Base-by-base conservation (phyloP, 2,329 filamentous ascomycete species). In the Dactylellina cionopaga region DNA sequence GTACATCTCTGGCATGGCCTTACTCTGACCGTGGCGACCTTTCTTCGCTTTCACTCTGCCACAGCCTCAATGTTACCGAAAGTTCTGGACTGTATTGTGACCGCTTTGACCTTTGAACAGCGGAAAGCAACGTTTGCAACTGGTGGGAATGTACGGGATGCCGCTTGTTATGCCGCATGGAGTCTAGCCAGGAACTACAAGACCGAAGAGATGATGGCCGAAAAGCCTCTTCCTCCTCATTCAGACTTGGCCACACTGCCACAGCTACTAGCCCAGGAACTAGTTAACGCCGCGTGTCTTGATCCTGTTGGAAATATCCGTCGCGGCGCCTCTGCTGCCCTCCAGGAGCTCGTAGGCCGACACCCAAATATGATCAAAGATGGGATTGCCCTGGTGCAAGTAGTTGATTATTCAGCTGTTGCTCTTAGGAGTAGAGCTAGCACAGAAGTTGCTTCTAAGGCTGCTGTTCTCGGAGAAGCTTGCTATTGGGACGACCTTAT, bases 141-240 rank as follows among this genome's bases (percentile, higher is more conserved):
- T 9, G 95, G 95, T 1, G 90, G 91, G 1, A 96, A 96, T 76
- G 93, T 99, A 13, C 88, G 95, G 47, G 95, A 99, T 81, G 94
- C 95, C 10, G 92, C 95, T 2, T 97, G 93, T 79, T 99, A 98
- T 79, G 95, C 95, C 5, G 89, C 98, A 22, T 99, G 95, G 95
- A 90, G 93, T 0, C 80, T 98, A 5, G 92, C 94, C 19, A 86
- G 95, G 62, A 89, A 94, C 60, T 99, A 98, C 77, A 88, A 87
- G 0, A 96, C 92, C 0, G 78, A 83, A 0, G 94, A 98, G 79
- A 84, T 98, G 5, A 83, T 90, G 9, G n/a, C 35, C 11, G 58
- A 62, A 17, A 60, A 41, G 13, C 55, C 62, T n/a, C n/a, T 43
- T 7, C 47, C 62, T 13, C 69, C 69, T 13, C 49, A 56, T 47